Percentiles rank a stretch among this genome's conserved stretches.
Evolutionary conservation across 1,139 yeast genomes (phyloP).

Genomic region (Taiozyma sp.): DNA sequence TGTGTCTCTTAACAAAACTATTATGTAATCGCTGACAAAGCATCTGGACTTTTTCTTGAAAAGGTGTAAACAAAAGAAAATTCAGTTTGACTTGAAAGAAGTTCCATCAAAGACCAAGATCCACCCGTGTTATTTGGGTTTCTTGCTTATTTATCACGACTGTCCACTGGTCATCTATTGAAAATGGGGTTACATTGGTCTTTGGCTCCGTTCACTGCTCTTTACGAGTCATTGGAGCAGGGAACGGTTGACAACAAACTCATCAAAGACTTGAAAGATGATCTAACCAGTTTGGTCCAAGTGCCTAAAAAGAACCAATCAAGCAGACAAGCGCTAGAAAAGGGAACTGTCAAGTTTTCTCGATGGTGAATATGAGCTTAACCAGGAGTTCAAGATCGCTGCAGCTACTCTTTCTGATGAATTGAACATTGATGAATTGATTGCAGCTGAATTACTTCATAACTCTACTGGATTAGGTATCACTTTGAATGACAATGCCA

Average conservation of each 20-base stretch:
- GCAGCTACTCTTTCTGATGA: conserved; percentile 55
- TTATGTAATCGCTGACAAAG: not conserved
- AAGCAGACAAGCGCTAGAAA: conserved; percentile 50
- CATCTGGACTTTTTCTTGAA: not conserved
- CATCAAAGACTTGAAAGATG: conserved; percentile 34
- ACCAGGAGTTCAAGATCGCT: conserved; percentile 45
- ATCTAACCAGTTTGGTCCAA: conserved; percentile 41
- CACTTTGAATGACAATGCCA: conserved; percentile 58
- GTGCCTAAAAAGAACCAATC: conserved; percentile 48
- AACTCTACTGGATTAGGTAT: conserved; percentile 39
- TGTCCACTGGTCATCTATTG: not conserved
- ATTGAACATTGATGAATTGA: conserved; percentile 61
- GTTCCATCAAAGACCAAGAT: not conserved
- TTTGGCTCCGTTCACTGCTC: conserved; percentile 24
- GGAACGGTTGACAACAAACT: conserved; percentile 30
- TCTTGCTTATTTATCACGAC: not conserved
- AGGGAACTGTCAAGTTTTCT: conserved; percentile 49
- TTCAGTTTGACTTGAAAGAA: not conserved
- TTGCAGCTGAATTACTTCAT: conserved; percentile 43
- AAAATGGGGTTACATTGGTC: conserved; percentile 28
- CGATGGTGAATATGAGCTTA: conserved; percentile 43
- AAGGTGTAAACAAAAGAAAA: conserved; percentile 9
- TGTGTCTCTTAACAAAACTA: not conserved
- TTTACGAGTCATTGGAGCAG: conserved; percentile 29
- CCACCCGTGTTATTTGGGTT: not conserved